Evolutionary conservation across 2,329 filamentous ascomycete species (phyloP).

Genomic region (Dactylellina sp.): DNA sequence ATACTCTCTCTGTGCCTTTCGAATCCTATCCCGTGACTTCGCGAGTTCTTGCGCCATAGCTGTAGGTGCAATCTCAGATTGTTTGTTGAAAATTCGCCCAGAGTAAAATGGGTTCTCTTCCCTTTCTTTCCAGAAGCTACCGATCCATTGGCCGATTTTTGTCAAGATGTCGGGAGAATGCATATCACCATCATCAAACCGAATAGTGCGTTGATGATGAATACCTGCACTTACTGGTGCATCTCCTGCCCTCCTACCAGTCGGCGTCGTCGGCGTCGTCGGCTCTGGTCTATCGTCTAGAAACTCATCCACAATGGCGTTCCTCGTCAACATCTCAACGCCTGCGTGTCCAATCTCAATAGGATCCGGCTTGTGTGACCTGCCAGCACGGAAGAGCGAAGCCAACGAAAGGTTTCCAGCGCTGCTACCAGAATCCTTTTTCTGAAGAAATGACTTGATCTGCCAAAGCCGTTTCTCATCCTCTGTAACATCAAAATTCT

Average conservation of each 20-base stretch:
- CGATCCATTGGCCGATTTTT: slow-evolving; percentile 54
- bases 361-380: slow-evolving; percentile 78
- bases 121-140: slow-evolving; percentile 62
- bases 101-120: slow-evolving; percentile 98
- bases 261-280: slow-evolving; percentile 14
- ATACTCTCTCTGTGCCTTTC: slow-evolving; percentile 90
- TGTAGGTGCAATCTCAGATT: slow-evolving; percentile 60
- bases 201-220: slow-evolving; percentile 59
- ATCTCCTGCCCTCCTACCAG: background rate
- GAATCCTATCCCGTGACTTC: slow-evolving; percentile 81
- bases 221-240: slow-evolving; percentile 11
- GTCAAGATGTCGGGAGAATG: slow-evolving; percentile 52
- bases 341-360: slow-evolving; percentile 93
- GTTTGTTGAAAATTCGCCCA: slow-evolving; percentile 70
- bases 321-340: slow-evolving; percentile 95
- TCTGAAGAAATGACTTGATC: slow-evolving; percentile 91
- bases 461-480: slow-evolving; percentile 98
- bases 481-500: slow-evolving; percentile 98
- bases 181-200: slow-evolving; percentile 61
- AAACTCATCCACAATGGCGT: slow-evolving; percentile 94
- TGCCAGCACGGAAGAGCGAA: slow-evolving; percentile 74
- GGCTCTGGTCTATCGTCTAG: slow-evolving; percentile 74
- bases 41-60: slow-evolving; percentile 89
- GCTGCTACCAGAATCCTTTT: slow-evolving; percentile 78
- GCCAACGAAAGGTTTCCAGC: slow-evolving; percentile 80